These are phyloP conservation scores for Candida labiduridarum DNA, from an alignment of 1,139 yeast genomes.

Conservation along the genomic window DNA sequence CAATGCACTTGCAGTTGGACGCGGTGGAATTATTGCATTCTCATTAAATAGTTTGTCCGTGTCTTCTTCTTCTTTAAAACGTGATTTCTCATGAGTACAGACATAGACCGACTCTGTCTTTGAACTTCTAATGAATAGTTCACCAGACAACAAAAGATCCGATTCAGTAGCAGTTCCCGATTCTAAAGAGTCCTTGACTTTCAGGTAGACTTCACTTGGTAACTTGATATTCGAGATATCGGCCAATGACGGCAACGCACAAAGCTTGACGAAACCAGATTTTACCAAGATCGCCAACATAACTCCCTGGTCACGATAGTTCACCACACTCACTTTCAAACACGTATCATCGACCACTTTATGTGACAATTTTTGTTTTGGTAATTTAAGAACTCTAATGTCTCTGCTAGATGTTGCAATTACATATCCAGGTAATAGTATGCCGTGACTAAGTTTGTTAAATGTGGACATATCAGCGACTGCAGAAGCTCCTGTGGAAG, in stretches of 20 bases:
- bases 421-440: conserved; percentile 62
- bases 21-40: conserved; percentile 63
- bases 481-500: conserved; percentile 61
- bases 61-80: conserved; percentile 19
- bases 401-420: conserved; percentile 63
- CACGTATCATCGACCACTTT: conserved; percentile 67
- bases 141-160: conserved; percentile 67
- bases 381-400: conserved; percentile 62
- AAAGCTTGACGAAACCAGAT: conserved; percentile 42
- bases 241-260: conserved; percentile 40
- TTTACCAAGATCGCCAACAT: conserved; percentile 39
- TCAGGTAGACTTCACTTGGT: conserved; percentile 34
- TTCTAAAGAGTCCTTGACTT: conserved; percentile 26
- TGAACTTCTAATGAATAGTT: conserved; percentile 62
- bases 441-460: conserved; percentile 63
- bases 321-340: conserved; percentile 45
- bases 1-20: conserved; percentile 79
- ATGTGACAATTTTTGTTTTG: conserved; percentile 63
- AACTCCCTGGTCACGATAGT: conserved; percentile 32
- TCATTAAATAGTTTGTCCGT: conserved; percentile 63
- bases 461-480: conserved; percentile 64
- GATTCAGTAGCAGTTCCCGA: conserved; percentile 28
- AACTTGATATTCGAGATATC: conserved; percentile 42
- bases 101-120: conserved; percentile 52
- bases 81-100: conserved; percentile 17